phyloP scores from a whole-genome alignment of 2,329 filamentous ascomycete genomes.

The Huntiella moniliformis region DNA sequence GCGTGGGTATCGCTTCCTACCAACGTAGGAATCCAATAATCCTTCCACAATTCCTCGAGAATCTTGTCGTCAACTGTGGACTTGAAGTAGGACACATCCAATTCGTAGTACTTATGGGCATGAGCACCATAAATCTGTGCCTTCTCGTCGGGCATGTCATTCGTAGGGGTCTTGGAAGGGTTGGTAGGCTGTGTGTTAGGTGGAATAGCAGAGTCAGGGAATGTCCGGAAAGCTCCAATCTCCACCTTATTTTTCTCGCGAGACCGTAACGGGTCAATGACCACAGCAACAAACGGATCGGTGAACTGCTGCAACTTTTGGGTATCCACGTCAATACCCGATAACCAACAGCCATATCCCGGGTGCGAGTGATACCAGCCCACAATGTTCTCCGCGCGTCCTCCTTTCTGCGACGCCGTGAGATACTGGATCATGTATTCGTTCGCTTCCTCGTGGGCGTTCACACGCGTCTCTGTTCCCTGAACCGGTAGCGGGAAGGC shows the following conservation, averaged over 20 bases:
- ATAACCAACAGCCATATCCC: conserved; percentile 95
- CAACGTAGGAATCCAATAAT: conserved; percentile 97
- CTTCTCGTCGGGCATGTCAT: conserved; percentile 68
- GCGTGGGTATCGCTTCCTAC: conserved; percentile 84
- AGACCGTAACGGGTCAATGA: conserved; percentile 90
- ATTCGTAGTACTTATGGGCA: conserved; percentile 70
- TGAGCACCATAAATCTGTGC: conserved; percentile 93
- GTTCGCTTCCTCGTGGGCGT: conserved; percentile 87
- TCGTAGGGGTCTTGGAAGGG: conserved; percentile 14
- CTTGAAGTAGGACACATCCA: conserved; percentile 90
- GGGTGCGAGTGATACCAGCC: conserved; percentile 98
- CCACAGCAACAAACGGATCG: conserved; percentile 87
- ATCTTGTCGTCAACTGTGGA: conserved; percentile 74
- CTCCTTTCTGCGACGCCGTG: conserved; percentile 55
- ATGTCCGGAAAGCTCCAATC: conserved; percentile 91
- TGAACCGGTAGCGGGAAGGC: conserved; percentile 88
- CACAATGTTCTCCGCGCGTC: conserved; percentile 70
- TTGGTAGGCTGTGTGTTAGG: neutral
- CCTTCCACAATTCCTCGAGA: conserved; percentile 86
- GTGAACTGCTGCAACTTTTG: conserved; percentile 65
- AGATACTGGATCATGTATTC: conserved; percentile 91
- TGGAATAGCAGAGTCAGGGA: conserved; percentile 28
- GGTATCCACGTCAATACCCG: conserved; percentile 84
- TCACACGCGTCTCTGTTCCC: conserved; percentile 94
- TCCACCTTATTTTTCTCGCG: conserved; percentile 91